phyloP scores from a whole-genome alignment of 2,329 filamentous ascomycete genomes.

The Cercospora zeina region DNA sequence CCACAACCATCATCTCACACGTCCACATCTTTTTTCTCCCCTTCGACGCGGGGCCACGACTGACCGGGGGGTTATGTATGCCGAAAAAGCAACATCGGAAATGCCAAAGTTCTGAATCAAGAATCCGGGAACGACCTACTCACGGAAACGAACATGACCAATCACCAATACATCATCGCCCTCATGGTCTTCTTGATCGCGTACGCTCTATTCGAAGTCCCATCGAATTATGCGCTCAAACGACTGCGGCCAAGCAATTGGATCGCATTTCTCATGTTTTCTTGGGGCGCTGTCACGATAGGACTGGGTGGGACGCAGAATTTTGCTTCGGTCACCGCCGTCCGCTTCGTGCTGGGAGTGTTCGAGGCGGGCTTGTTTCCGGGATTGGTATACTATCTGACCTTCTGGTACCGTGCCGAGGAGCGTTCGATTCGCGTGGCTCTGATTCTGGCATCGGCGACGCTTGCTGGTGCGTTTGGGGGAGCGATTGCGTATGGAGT shows the following conservation, averaged over 20 bases:
- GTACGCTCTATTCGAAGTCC: constrained; percentile 50
- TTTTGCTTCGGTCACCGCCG: constrained; percentile 47
- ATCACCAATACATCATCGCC: constrained; percentile 57
- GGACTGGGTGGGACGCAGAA: constrained; percentile 50
- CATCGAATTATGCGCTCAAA: constrained; percentile 48
- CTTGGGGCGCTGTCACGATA: constrained; percentile 38
- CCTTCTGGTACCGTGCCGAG: constrained; percentile 39
- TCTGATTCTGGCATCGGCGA: constrained; percentile 38
- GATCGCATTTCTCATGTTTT: constrained; percentile 38
- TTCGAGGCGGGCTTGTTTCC: constrained; percentile 61
- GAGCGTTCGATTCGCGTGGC: constrained; percentile 39
- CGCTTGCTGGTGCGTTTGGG: constrained; percentile 40
- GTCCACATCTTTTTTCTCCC: too few relatives aligned
- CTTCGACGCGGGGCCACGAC: too few relatives aligned
- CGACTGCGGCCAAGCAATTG: constrained; percentile 45
- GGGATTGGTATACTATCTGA: constrained; percentile 38
- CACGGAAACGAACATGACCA: constrained; percentile 61
- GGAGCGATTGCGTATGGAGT: constrained; percentile 49
- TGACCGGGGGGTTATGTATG: too few relatives aligned
- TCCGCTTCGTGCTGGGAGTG: constrained; percentile 47
- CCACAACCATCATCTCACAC: too few relatives aligned
- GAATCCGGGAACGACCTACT: constrained; percentile 63
- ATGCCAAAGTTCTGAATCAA: constrained; percentile 59
- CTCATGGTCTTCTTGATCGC: constrained; percentile 59
- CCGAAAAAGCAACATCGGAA: constrained; percentile 56